Conservation (phyloP, 2,329 filamentous ascomycete species). For the Aspergillus sp. region DNA sequence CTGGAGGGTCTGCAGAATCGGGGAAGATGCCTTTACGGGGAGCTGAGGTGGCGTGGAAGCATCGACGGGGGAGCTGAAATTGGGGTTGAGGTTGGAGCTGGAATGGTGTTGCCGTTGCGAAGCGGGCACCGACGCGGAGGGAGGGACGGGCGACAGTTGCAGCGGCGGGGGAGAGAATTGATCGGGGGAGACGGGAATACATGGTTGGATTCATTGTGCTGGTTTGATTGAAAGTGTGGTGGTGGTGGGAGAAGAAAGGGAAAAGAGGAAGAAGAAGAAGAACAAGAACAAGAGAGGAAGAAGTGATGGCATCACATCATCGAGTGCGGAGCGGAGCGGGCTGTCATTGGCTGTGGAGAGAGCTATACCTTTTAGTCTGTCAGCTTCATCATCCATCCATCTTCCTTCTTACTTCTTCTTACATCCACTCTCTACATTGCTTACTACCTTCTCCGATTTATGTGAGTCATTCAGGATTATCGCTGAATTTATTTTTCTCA, state of each 20-base stretch:
- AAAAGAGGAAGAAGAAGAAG: slow-evolving; percentile 4
- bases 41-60: slow-evolving; percentile 40
- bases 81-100: slow-evolving; percentile 15
- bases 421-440: background rate
- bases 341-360: background rate
- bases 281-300: slow-evolving; percentile 4
- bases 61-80: slow-evolving; percentile 18
- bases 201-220: slow-evolving; percentile 26
- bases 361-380: background rate
- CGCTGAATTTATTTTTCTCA: background rate
- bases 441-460: background rate
- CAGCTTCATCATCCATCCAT: background rate
- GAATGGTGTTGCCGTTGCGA: slow-evolving; percentile 18
- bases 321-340: background rate
- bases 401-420: background rate
- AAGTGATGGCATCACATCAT: slow-evolving; percentile 19
- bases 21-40: slow-evolving; percentile 59
- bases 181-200: slow-evolving; percentile 46
- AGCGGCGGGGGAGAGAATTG: slow-evolving; percentile 31
- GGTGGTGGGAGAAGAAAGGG: background rate
- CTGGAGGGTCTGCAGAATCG: slow-evolving; percentile 56
- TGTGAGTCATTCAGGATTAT: too few relatives aligned
- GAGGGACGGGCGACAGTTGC: slow-evolving; percentile 17
- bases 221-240: background rate
- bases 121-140: slow-evolving; percentile 22